Conservation (phyloP, 352 stramenopile genomes). For the Peronospora farinosa region DNA sequence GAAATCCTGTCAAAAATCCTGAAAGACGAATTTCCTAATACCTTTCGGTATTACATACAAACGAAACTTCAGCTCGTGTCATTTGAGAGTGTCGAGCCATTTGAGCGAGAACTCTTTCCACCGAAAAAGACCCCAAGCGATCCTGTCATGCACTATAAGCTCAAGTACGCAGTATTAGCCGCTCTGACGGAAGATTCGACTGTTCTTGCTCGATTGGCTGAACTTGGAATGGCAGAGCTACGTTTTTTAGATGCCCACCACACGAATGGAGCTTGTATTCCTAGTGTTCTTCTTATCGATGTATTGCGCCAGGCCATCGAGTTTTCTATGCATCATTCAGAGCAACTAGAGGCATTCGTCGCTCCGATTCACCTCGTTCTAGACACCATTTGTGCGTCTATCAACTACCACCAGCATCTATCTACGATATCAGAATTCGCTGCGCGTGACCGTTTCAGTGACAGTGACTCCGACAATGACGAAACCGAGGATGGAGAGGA, state of each 20-base stretch:
- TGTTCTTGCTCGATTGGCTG: conserved; percentile 40
- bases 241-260: conserved; percentile 62
- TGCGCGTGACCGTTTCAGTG: conserved; percentile 66
- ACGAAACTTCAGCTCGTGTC: conserved; percentile 59
- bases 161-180: conserved; percentile 47
- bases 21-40: conserved; percentile 68
- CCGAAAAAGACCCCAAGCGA: conserved; percentile 45
- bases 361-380: conserved; percentile 43
- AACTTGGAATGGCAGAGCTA: conserved; percentile 55
- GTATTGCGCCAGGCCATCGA: conserved; percentile 54
- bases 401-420: conserved; percentile 76
- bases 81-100: conserved; percentile 64
- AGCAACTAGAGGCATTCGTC: conserved; percentile 46
- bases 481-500: conserved; percentile 22
- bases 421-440: conserved; percentile 69
- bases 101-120: conserved; percentile 64
- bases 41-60: conserved; percentile 69
- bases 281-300: conserved; percentile 47
- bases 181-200: conserved; percentile 47
- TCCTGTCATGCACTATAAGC: conserved; percentile 42
- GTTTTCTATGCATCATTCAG: conserved; percentile 31
- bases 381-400: conserved; percentile 53
- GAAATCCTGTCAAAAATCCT: conserved; percentile 64
- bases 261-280: conserved; percentile 37
- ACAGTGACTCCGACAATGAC: conserved; percentile 59